Conservation (phyloP, 2,329 filamentous ascomycete species). For the Ophiostoma quercus region DNA sequence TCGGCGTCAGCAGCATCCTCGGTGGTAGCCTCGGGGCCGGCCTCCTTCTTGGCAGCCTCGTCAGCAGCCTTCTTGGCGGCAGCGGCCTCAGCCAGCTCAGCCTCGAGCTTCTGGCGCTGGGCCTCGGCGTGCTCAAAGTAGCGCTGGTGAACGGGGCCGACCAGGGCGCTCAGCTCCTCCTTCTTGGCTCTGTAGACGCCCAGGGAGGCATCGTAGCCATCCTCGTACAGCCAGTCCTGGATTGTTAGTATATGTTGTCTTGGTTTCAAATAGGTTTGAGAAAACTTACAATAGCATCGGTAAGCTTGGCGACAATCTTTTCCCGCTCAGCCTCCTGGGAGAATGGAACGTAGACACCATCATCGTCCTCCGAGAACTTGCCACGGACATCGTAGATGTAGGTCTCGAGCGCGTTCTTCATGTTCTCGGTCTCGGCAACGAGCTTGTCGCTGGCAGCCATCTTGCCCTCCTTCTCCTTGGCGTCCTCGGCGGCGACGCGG, state of each 20-base stretch:
- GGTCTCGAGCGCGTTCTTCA: conserved; percentile 99
- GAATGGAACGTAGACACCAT: conserved; percentile 24
- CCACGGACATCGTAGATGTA: conserved; percentile 96
- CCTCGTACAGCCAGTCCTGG: conserved; percentile 89
- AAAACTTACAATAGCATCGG: conserved; percentile 44
- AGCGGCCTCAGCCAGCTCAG: conserved; percentile 70
- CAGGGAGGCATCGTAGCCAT: conserved; percentile 91
- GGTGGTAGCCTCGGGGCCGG: conserved; percentile 40
- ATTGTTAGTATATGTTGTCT: not conserved
- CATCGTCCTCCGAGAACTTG: conserved; percentile 47
- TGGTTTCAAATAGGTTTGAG: not conserved
- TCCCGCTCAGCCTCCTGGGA: conserved; percentile 34
- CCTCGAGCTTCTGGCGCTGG: conserved; percentile 73
- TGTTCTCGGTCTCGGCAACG: conserved; percentile 94
- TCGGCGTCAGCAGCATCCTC: conserved; percentile 50
- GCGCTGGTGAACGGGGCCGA: conserved; percentile 86
- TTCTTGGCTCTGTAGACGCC: conserved; percentile 90
- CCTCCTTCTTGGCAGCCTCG: conserved; percentile 43
- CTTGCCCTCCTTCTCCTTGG: conserved; percentile 73
- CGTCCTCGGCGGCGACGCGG: conserved; percentile 56
- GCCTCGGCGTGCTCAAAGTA: conserved; percentile 92
- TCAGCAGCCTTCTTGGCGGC: conserved; percentile 65
- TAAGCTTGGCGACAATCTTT: conserved; percentile 77
- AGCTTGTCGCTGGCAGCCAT: conserved; percentile 99
- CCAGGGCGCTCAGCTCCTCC: conserved; percentile 87